Conservation (phyloP, 352 stramenopile genomes). For the Phytophthora rubi region DNA sequence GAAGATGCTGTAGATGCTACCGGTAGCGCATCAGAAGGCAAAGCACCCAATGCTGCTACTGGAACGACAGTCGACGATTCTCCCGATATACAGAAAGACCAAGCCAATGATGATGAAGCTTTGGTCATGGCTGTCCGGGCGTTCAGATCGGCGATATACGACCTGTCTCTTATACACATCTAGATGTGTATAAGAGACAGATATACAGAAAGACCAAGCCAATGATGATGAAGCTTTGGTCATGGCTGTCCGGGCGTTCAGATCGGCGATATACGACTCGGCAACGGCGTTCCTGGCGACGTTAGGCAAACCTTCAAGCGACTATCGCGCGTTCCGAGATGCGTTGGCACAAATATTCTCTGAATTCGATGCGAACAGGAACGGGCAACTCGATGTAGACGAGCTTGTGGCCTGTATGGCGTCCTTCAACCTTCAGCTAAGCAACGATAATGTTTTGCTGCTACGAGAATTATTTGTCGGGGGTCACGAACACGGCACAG, state of each 20-base stretch:
- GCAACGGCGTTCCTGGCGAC: conserved; percentile 40
- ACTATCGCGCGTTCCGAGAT: conserved; percentile 65
- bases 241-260: conserved; percentile 39
- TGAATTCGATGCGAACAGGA: conserved; percentile 60
- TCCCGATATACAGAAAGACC: not conserved
- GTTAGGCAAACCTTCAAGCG: conserved; percentile 23
- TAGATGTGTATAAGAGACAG: too few species aligned
- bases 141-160: conserved; percentile 46
- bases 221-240: conserved; percentile 46
- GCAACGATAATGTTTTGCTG: conserved; percentile 46
- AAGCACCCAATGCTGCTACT: not conserved
- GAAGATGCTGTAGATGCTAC: not conserved
- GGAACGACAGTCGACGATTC: not conserved
- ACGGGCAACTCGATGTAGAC: conserved; percentile 57
- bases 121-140: conserved; percentile 42
- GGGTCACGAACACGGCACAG: conserved; percentile 34
- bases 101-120: conserved; percentile 34
- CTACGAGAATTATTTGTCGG: conserved; percentile 63
- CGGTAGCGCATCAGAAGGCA: not conserved
- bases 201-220: conserved; percentile 5
- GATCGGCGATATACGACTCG: conserved; percentile 49
- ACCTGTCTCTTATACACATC: too few species aligned
- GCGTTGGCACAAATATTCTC: conserved; percentile 59
- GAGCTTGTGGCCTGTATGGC: conserved; percentile 62
- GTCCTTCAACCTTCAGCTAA: conserved; percentile 55